These are phyloP conservation scores for Serpula lacrymans DNA, from an alignment of 768 basidiomycete species.

Conservation along the genomic window DNA sequence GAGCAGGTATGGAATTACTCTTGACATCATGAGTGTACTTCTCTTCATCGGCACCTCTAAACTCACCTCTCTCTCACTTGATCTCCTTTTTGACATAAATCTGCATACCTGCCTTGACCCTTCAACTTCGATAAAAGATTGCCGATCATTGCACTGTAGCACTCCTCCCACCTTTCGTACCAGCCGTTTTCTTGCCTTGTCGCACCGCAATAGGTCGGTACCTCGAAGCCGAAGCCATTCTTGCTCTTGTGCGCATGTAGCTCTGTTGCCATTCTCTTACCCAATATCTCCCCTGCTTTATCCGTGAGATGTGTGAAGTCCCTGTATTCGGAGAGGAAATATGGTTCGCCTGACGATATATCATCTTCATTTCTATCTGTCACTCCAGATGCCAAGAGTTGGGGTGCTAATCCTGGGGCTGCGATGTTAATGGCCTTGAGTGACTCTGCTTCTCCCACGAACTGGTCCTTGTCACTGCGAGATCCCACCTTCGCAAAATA, in stretches of 20 bases:
- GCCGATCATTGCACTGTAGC: constrained; percentile 59
- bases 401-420: constrained; percentile 67
- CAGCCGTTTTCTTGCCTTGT: constrained; percentile 72
- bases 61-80: constrained; percentile 46
- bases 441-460: constrained; percentile 64
- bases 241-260: constrained; percentile 55
- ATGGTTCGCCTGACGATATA: constrained; percentile 43
- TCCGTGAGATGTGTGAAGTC: constrained; percentile 46
- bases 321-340: constrained; percentile 76
- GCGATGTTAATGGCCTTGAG: constrained; percentile 58
- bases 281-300: constrained; percentile 47
- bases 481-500: constrained; percentile 67
- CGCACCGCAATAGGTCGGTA: constrained; percentile 75
- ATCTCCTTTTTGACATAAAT: constrained; percentile 50
- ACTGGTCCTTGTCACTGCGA: constrained; percentile 57
- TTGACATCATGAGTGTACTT: constrained; percentile 22
- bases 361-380: constrained; percentile 16
- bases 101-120: constrained; percentile 37
- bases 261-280: constrained; percentile 61
- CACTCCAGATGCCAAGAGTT: constrained; percentile 48
- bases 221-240: constrained; percentile 63
- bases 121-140: constrained; percentile 50
- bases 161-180: constrained; percentile 68
- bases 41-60: neutral
- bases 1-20: constrained; percentile 72